Percentiles rank a stretch among this genome's conserved stretches.
Conservation (phyloP, 1,284 basidiomycete species). For the Kwoniella shivajii region DNA sequence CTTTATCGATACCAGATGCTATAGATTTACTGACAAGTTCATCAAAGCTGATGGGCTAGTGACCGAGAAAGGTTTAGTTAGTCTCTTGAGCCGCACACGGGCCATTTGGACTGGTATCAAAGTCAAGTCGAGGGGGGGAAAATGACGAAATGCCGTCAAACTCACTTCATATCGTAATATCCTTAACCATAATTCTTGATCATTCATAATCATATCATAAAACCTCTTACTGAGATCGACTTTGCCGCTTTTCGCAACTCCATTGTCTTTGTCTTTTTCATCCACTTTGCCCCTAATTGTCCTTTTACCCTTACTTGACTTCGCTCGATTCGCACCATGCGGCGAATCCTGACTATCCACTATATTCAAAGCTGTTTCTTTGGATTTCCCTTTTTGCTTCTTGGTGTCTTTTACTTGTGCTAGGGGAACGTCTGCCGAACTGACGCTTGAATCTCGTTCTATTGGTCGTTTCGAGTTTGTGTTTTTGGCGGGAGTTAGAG, state of each 20-base stretch:
- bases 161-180: slow-evolving; percentile 50
- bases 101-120: too few relatives aligned
- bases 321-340: neutral
- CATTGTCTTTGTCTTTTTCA: slow-evolving; percentile 18
- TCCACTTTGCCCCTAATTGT: slow-evolving; percentile 17
- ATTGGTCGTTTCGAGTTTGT: neutral
- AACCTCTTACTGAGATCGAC: slow-evolving; percentile 31
- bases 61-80: too few relatives aligned
- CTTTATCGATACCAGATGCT: slow-evolving; percentile 31
- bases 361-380: neutral
- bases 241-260: neutral
- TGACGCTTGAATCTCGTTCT: slow-evolving; percentile 6
- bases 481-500: neutral
- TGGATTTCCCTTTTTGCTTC: neutral
- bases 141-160: neutral
- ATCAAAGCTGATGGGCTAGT: slow-evolving; percentile 49
- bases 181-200: slow-evolving; percentile 37
- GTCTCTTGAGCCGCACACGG: too few relatives aligned
- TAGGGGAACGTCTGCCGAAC: slow-evolving; percentile 12
- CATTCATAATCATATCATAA: slow-evolving; percentile 35
- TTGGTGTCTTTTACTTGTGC: slow-evolving; percentile 2
- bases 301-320: neutral
- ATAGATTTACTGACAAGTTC: slow-evolving; percentile 44
- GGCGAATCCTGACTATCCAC: neutral
- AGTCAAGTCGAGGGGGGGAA: neutral